Evolutionary conservation across 1,139 yeast species (phyloP).

Genomic region (Pichia sp.): DNA sequence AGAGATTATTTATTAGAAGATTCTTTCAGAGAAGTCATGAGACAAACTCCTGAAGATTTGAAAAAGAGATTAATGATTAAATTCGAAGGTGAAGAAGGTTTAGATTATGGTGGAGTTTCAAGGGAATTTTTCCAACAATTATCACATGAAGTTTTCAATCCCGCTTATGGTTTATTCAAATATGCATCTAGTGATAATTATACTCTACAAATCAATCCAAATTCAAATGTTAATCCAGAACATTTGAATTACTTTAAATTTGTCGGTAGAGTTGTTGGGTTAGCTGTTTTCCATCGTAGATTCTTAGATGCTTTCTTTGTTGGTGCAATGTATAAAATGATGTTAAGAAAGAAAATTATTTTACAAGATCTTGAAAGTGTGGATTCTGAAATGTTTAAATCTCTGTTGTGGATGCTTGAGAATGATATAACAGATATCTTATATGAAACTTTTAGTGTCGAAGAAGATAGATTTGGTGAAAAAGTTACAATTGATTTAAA

Average conservation of each 20-base stretch:
- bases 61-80: slow-evolving; percentile 96
- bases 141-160: slow-evolving; percentile 98
- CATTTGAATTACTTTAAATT: slow-evolving; percentile 96
- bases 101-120: slow-evolving; percentile 98
- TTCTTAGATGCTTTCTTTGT: slow-evolving; percentile 97
- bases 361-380: slow-evolving; percentile 98
- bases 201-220: slow-evolving; percentile 95
- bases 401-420: slow-evolving; percentile 91
- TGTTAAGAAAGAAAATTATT: slow-evolving; percentile 88
- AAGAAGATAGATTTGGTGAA: slow-evolving; percentile 95
- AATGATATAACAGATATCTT: slow-evolving; percentile 84
- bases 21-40: slow-evolving; percentile 96
- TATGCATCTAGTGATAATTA: slow-evolving; percentile 97
- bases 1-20: slow-evolving; percentile 96
- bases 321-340: slow-evolving; percentile 97
- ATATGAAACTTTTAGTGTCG: slow-evolving; percentile 88
- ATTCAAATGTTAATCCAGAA: slow-evolving; percentile 96
- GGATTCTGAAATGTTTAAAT: slow-evolving; percentile 92
- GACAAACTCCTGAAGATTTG: slow-evolving; percentile 96
- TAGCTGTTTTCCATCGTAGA: slow-evolving; percentile 96
- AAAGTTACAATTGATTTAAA: slow-evolving; percentile 84
- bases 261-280: slow-evolving; percentile 95
- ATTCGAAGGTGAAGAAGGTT: slow-evolving; percentile 98
- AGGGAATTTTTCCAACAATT: slow-evolving; percentile 93
- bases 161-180: slow-evolving; percentile 93